Evolutionary conservation across 441 rosid species (phyloP).

Genomic region (Syzygium malaccense): DNA sequence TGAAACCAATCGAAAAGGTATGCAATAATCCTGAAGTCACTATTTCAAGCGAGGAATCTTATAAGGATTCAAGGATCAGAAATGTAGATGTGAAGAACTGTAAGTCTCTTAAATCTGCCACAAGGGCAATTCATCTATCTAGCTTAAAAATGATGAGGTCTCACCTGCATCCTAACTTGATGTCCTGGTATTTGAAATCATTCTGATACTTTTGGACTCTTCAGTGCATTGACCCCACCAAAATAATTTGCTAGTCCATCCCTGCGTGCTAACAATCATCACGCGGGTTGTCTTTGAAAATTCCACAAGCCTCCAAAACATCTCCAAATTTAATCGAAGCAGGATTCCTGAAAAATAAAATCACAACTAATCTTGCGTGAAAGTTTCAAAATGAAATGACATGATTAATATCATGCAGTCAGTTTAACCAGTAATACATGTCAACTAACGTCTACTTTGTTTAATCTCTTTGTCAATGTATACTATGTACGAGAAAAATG

Average conservation of each 20-base stretch:
- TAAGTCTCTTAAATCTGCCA: slow-evolving; percentile 25
- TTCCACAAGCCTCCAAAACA: background rate
- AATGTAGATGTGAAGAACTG: slow-evolving; percentile 26
- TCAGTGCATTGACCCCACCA: background rate
- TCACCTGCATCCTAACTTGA: background rate
- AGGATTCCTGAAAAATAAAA: background rate
- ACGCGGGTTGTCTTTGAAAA: background rate
- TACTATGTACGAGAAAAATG: background rate
- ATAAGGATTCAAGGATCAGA: slow-evolving; percentile 18
- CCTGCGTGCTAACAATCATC: background rate
- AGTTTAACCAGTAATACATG: slow-evolving; percentile 7
- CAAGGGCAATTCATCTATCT: slow-evolving; percentile 34
- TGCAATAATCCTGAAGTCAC: slow-evolving; percentile 12
- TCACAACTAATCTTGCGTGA: background rate
- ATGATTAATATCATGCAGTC: slow-evolving; percentile 26
- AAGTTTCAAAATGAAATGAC: background rate
- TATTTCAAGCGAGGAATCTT: slow-evolving; percentile 25
- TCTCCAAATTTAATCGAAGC: background rate
- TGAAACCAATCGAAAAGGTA: slow-evolving; percentile 8
- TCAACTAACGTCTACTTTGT: too few species aligned
- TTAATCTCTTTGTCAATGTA: background rate
- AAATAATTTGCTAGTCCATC: background rate
- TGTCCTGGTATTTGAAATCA: background rate
- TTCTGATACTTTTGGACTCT: background rate
- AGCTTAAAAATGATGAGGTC: slow-evolving; percentile 45